Base-by-base conservation (phyloP, 179 eudicot species). In the Spinacia oleracea region DNA sequence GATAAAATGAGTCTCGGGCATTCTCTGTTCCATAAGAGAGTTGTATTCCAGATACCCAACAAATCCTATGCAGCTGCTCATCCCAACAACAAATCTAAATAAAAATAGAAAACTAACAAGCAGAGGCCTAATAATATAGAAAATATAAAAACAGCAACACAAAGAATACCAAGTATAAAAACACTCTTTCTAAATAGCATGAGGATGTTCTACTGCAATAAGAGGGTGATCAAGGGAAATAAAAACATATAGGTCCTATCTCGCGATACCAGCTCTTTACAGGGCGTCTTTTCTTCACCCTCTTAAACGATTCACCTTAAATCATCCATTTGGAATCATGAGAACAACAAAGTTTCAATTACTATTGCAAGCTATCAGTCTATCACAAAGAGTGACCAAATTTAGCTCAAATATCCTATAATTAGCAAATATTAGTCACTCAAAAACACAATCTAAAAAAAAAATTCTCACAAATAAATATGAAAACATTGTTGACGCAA, bases 1-100 rank as follows among this genome's bases (percentile, higher is more conserved):
- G 99, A 81, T 88, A 96, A 63, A 96, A 82, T 51, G 98, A 86
- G 82, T 93, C 91, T 42, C 97, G 95, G 27, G 93, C 85, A 86
- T 96, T 91, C 46, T 69, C 81, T 12, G 92, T 92, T 72, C 87
- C 91, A 73, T 92, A 80, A 27, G 76, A 84, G 70, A 92, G 93
- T 74, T 70, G 91, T 12, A 88, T 87, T 58, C 97, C 96, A 79
- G 89, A 93, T 42, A 70, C 85, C 85, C 90, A 89, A 88, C 98
- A 93, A 75, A 93, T 82, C 81, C 87, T 90, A 80, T 96, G 98
- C 77, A 96, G 90, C 98, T 96, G 91, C 83, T 85, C 86, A 77
- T 62, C 66, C 74, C 77, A 67, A 74, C 75, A 80, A 50, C 65
- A 75, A 81, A 74, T 56, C 53, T 68, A 59, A 80, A 59, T 12